A percentile compares a stretch with the other conserved stretches of the same genome.
These are phyloP conservation scores for Cylindrotheca closterium DNA, from an alignment of 108 stramenopile genomes.

Conservation along the genomic window DNA sequence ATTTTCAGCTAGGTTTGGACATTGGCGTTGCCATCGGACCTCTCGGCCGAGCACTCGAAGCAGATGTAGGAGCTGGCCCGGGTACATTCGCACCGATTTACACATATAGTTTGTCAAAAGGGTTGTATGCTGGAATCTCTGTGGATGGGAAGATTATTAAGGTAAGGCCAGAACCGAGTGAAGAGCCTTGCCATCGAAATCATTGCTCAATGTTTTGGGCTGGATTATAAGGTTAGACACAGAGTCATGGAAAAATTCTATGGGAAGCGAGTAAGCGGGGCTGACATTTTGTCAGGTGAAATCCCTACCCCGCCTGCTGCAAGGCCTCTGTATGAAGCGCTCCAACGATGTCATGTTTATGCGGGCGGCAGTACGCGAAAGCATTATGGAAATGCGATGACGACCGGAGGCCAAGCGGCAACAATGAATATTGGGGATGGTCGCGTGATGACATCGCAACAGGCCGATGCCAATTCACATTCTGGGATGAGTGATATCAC, in stretches of 20 bases:
- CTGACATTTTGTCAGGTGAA: slow-evolving; percentile 65
- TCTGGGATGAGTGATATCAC: slow-evolving; percentile 53
- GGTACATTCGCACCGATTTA: slow-evolving; percentile 83
- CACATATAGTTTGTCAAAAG: slow-evolving; percentile 90
- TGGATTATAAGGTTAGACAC: too few relatives aligned
- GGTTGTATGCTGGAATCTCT: slow-evolving; percentile 92
- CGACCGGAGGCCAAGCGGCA: slow-evolving; percentile 1
- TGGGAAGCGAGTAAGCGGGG: slow-evolving; percentile 63
- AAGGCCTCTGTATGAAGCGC: slow-evolving; percentile 85
- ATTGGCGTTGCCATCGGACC: slow-evolving; percentile 94
- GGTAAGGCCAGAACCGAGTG: too few relatives aligned
- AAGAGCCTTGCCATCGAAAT: too few relatives aligned
- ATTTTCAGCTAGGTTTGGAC: slow-evolving; percentile 93
- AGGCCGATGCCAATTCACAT: slow-evolving; percentile 37
- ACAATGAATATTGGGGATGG: slow-evolving; percentile 23
- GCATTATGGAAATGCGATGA: background rate
- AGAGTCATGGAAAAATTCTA: slow-evolving; percentile 97
- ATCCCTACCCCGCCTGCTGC: slow-evolving; percentile 84
- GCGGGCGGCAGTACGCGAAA: slow-evolving; percentile 23
- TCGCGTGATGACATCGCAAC: slow-evolving; percentile 31
- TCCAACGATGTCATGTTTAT: slow-evolving; percentile 82
- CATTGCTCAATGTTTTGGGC: too few relatives aligned
- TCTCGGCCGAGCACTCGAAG: slow-evolving; percentile 87
- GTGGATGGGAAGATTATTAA: slow-evolving; percentile 89
- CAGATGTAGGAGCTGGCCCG: slow-evolving; percentile 70